These are phyloP conservation scores for Blastobotrys apis DNA, from an alignment of 1,139 yeast genomes.

Conservation along the genomic window DNA sequence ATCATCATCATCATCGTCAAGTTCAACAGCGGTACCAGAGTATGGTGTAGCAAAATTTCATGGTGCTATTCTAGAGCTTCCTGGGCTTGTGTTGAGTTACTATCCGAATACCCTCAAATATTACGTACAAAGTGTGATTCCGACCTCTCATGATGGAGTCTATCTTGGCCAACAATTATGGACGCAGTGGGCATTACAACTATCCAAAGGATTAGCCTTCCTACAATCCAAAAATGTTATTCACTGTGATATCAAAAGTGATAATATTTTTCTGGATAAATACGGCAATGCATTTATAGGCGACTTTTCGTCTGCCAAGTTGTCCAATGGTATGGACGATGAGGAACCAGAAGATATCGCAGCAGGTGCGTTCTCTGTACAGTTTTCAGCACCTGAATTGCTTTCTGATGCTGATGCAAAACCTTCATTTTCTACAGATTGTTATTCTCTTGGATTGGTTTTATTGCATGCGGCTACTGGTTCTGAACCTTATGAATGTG, in stretches of 20 bases:
- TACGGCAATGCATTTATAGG: conserved; percentile 23
- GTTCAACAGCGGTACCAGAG: background rate
- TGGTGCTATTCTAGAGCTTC: conserved; percentile 15
- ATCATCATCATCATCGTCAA: background rate
- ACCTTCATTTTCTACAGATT: conserved; percentile 23
- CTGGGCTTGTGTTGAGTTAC: conserved; percentile 18
- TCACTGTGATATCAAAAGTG: conserved; percentile 87
- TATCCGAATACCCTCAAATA: conserved; percentile 19
- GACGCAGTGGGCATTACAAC: conserved; percentile 41
- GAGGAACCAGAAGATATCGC: conserved; percentile 8
- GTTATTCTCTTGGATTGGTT: conserved; percentile 25
- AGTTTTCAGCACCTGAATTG: conserved; percentile 27
- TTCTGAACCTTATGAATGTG: conserved; percentile 24
- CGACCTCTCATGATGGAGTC: conserved; percentile 4
- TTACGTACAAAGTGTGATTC: conserved; percentile 11
- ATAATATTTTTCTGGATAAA: conserved; percentile 69
- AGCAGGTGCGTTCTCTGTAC: conserved; percentile 21
- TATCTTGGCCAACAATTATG: conserved; percentile 19
- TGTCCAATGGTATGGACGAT: background rate
- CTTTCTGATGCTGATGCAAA: conserved; percentile 9
- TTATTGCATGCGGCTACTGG: conserved; percentile 25
- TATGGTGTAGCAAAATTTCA: conserved; percentile 18
- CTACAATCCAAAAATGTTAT: conserved; percentile 54
- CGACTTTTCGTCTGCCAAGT: conserved; percentile 26
- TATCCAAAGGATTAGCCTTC: conserved; percentile 50